Conservation (phyloP, 352 stramenopile genomes). For the Globisporangium acanthophoron region DNA sequence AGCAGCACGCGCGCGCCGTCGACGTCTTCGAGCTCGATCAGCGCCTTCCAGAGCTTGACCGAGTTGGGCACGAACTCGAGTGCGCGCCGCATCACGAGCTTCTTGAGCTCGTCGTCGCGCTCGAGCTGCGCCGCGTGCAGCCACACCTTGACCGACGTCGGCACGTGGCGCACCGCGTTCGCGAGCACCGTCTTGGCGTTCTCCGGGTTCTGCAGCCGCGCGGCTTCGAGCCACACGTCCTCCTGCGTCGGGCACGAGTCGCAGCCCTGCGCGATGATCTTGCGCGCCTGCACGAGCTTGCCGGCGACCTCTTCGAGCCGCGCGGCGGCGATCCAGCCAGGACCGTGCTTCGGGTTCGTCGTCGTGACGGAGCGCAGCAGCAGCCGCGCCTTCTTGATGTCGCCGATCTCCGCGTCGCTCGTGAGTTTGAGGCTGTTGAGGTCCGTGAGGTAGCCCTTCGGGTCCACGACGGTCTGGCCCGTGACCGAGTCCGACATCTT, state of each 20-base stretch:
- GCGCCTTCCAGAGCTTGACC: slow-evolving; percentile 97
- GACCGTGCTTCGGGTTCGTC: slow-evolving; percentile 98
- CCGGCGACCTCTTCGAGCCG: slow-evolving; percentile 96
- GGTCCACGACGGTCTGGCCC: slow-evolving; percentile 96
- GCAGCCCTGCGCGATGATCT: slow-evolving; percentile 97
- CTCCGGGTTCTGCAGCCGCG: slow-evolving; percentile 91
- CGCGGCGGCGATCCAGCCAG: slow-evolving; percentile 98
- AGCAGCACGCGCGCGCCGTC: slow-evolving; percentile 96
- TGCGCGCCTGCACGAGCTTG: slow-evolving; percentile 94
- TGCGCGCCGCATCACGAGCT: slow-evolving; percentile 84
- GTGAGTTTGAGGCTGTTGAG: slow-evolving; percentile 93
- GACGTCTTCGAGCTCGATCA: slow-evolving; percentile 97
- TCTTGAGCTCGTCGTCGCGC: slow-evolving; percentile 80
- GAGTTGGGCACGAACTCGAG: slow-evolving; percentile 97
- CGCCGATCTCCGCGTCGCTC: slow-evolving; percentile 93
- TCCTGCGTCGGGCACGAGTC: slow-evolving; percentile 95
- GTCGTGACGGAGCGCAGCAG: slow-evolving; percentile 95
- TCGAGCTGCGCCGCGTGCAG: slow-evolving; percentile 95
- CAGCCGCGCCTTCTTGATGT: slow-evolving; percentile 98
- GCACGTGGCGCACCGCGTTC: slow-evolving; percentile 91
- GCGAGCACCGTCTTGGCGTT: slow-evolving; percentile 97
- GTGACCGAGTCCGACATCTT: slow-evolving; percentile 96
- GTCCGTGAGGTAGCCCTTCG: slow-evolving; percentile 97
- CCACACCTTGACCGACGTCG: slow-evolving; percentile 95
- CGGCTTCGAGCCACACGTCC: slow-evolving; percentile 98